Evolutionary conservation across 306 rosid species (phyloP), one percentile per base, ranked within the genome.

Genomic region (Astragalus glycyphyllos): DNA sequence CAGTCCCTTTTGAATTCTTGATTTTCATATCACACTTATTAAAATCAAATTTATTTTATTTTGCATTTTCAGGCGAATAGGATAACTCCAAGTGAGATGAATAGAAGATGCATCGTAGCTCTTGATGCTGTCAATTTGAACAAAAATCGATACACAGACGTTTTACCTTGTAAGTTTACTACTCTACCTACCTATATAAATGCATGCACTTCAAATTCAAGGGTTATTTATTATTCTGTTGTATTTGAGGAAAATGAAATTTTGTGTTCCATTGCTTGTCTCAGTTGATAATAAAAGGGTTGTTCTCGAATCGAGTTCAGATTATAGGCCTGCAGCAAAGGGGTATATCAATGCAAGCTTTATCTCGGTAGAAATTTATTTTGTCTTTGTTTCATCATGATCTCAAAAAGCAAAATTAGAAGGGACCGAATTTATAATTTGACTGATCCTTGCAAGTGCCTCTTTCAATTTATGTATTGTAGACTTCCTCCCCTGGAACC

Each of bases 321-420:
- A 94, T 84, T 91, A 94, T 71, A 91, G 97, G 75, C 87, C 91
- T 69, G 71, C 83, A 9, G 96, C 97, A 13, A 78, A 49, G 79
- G 97, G 99, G 53, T 91, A 91, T 81, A 85, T 94, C 78, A 94
- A 94, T 81, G 99, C 96, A 40, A 94, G 96, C 92, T 42, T 84
- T n/a, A 64, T 94, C 56, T 65, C 80, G 84, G 97, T 90, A 84
- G 9, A 7, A 20, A n/a, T 61, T 41, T 65, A 11, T 57, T 32
- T 15, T 42, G n/a, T 58, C 31, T 49, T 58, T 74, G 41, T 37
- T 32, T 75, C 8, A 15, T 73, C 14, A 16, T 55, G 68, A 42
- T 67, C 13, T 56, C 8, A 7, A 54, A 12, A 56, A 35, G 9
- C 29, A 9, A 9, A 37, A 57, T 4, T n/a, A n/a, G 49, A 11